Base-by-base conservation (phyloP, 208 protist genomes). In the Leishmania arabica region DNA sequence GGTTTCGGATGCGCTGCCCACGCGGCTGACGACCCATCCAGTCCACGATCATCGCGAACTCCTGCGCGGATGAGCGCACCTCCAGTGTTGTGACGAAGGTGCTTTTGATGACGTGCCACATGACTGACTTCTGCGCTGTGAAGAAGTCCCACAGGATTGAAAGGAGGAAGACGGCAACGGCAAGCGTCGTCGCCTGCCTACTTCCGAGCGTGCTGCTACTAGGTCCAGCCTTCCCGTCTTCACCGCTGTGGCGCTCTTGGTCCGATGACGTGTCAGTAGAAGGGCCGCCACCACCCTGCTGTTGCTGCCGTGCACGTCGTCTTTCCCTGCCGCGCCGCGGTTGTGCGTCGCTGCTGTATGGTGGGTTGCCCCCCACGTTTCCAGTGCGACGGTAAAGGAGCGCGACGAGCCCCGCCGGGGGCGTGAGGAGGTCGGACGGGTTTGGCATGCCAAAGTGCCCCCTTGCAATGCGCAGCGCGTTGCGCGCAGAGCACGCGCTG, bases 1-100 rank as follows among this genome's bases (percentile, higher is more conserved):
- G 76, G 81, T 96, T 98, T 54, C 88, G 86, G 42, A 88, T 71
- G 47, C 84, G 78, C 78, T 87, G 83, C 54, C 90, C 91, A 27
- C 86, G 78, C 47, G 92, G 92, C 72, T 98, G 92, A 9, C 87
- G 87, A 31, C 89, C 89, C 93, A 98, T 95, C 93, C 95, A 98
- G 60, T 98, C 92, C 85, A 98, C 79, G 53, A 98, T 95, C 95
- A 96, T 96, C 8, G 88, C 90, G 77, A 91, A 98, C 88, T 98
- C 92, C 65, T 92, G 87, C 77, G 93, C 89, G 7, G 93, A 96
- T 15, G 95, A 96, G 78, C 95, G 95, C 27, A 98, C 92, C 77
- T 98, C 92, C 73, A 98, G 88, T 15, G 95, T 96, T 47, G 92
- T 83, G 47, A 88, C 88, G 56, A 91, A 85, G n/a, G 81, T 69